phyloP scores from a whole-genome alignment of 371 early-diverging fungal genomes.

The Mucor mucedo region DNA sequence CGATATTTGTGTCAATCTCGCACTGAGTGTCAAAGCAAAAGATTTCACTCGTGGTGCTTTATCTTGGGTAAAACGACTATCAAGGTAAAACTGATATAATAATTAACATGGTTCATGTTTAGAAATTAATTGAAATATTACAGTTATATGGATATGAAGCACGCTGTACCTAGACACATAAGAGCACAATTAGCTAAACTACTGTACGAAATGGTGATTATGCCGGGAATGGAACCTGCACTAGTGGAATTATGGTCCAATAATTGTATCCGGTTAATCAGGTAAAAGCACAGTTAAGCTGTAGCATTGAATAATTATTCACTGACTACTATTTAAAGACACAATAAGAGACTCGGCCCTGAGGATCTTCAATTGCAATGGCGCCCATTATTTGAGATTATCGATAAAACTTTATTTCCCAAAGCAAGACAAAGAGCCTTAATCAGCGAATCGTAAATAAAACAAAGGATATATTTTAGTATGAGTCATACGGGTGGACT shows the following conservation, averaged over 20 bases:
- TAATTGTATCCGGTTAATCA: conserved; percentile 60
- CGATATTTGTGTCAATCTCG: conserved; percentile 59
- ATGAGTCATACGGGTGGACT: background rate
- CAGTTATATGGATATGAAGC: conserved; percentile 73
- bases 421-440: conserved; percentile 67
- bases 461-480: background rate
- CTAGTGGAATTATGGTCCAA: conserved; percentile 63
- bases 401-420: conserved; percentile 61
- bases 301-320: background rate
- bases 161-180: conserved; percentile 60
- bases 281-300: conserved; percentile 41
- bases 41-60: conserved; percentile 66
- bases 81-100: conserved; percentile 43
- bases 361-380: conserved; percentile 72
- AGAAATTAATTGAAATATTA: background rate
- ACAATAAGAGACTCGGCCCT: conserved; percentile 53
- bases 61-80: conserved; percentile 63
- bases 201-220: conserved; percentile 58
- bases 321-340: conserved; percentile 25
- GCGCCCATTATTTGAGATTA: conserved; percentile 74
- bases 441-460: conserved; percentile 58
- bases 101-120: background rate
- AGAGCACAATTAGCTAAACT: conserved; percentile 64
- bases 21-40: conserved; percentile 55
- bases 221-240: conserved; percentile 68